Evolutionary conservation across 495 filamentous ascomycete genomes (phyloP).

Genomic region (Aspergillus mulundensis): DNA sequence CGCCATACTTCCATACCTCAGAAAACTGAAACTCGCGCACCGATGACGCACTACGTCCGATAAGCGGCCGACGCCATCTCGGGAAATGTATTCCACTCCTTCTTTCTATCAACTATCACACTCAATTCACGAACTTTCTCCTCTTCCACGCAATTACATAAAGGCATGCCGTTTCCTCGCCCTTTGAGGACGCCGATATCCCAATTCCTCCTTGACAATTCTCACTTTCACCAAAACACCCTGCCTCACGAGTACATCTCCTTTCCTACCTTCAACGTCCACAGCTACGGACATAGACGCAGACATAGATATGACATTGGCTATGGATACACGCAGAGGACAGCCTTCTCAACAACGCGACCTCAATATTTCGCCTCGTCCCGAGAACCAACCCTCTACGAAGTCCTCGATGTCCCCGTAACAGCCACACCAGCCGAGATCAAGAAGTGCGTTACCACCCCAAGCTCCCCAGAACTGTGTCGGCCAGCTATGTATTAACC

Average conservation of each 20-base stretch:
- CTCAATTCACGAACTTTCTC: neutral
- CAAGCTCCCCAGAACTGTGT: neutral
- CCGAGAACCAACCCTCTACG: conserved; percentile 63
- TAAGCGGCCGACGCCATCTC: conserved; percentile 14
- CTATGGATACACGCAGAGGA: neutral
- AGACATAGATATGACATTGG: neutral
- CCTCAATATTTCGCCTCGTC: conserved; percentile 21
- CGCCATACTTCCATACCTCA: neutral
- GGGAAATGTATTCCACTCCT: neutral
- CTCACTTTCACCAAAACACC: neutral
- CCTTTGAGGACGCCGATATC: conserved; percentile 9
- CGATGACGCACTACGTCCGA: conserved; percentile 25
- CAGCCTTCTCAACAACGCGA: conserved; percentile 41
- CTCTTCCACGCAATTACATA: neutral
- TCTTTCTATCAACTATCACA: neutral
- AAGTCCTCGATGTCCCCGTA: conserved; percentile 68
- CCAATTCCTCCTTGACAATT: neutral
- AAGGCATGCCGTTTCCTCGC: conserved; percentile 21
- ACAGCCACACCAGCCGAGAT: conserved; percentile 71
- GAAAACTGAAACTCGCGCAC: neutral
- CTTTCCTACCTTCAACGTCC: neutral
- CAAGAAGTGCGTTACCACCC: conserved; percentile 63
- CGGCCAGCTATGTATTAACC: neutral
- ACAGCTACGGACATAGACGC: neutral
- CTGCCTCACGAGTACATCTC: neutral